phyloP scores from a whole-genome alignment of 441 rosid genomes.

The Corymbia citriodora region DNA sequence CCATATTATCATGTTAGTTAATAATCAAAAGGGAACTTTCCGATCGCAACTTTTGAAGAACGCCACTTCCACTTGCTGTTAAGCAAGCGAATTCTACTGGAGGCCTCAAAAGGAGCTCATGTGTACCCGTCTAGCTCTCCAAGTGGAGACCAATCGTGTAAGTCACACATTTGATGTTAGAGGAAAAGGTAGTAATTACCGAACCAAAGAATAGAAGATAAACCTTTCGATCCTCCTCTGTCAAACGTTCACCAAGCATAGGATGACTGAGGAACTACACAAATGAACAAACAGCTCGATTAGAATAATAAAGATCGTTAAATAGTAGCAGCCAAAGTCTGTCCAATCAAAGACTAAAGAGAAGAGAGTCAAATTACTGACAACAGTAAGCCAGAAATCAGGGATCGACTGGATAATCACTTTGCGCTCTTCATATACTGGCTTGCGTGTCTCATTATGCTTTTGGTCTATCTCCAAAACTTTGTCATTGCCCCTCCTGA shows the following conservation, averaged over 20 bases:
- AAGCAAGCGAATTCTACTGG: too few species aligned
- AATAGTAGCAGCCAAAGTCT: neutral
- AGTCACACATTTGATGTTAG: too few species aligned
- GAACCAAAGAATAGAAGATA: conserved; percentile 1
- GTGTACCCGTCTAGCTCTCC: too few species aligned
- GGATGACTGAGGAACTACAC: conserved; percentile 93
- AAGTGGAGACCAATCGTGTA: too few species aligned
- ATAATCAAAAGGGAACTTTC: too few species aligned
- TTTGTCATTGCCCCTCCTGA: conserved; percentile 93
- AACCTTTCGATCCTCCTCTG: conserved; percentile 94
- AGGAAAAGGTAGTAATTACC: too few species aligned
- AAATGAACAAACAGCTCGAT: neutral
- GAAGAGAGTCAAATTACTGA: conserved; percentile 27
- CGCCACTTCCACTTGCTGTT: neutral
- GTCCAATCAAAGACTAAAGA: neutral
- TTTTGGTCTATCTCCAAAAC: conserved; percentile 96
- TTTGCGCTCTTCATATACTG: conserved; percentile 75
- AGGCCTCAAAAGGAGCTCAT: too few species aligned
- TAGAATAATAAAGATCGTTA: neutral
- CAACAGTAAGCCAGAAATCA: conserved; percentile 96
- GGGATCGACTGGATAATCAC: conserved; percentile 82
- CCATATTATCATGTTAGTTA: too few species aligned
- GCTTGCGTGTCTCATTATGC: conserved; percentile 75
- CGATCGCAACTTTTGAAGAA: too few species aligned
- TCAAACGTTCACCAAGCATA: conserved; percentile 69